Evolutionary conservation across 2,329 filamentous ascomycete species (phyloP).

Genomic region (Sporothrix pseudoabietina): DNA sequence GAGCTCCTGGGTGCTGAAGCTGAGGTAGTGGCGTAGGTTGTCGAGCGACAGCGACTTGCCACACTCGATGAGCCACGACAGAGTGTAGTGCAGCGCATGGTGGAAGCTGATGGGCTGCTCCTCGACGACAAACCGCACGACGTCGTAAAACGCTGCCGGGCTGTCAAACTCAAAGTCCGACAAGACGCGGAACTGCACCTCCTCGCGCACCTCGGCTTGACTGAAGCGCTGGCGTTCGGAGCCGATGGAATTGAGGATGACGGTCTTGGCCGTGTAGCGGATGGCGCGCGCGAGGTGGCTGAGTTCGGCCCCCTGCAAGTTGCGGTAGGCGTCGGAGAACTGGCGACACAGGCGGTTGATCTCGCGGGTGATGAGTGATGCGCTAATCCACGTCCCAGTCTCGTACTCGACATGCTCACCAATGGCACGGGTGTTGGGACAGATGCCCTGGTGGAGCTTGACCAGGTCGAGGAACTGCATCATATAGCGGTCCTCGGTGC

Average conservation of each 20-base stretch:
- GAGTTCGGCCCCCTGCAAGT: slow-evolving; percentile 65
- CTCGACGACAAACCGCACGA: slow-evolving; percentile 87
- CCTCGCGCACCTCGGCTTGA: slow-evolving; percentile 83
- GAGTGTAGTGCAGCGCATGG: slow-evolving; percentile 90
- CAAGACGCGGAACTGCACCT: slow-evolving; percentile 78
- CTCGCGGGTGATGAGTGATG: slow-evolving; percentile 89
- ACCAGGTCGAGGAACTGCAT: slow-evolving; percentile 94
- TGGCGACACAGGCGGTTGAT: slow-evolving; percentile 91
- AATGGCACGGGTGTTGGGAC: slow-evolving; percentile 86
- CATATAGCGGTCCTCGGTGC: slow-evolving; percentile 82
- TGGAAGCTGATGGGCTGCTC: slow-evolving; percentile 94
- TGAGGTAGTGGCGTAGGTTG: slow-evolving; percentile 67
- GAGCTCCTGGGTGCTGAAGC: slow-evolving; percentile 72
- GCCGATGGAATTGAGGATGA: slow-evolving; percentile 87
- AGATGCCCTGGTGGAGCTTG: slow-evolving; percentile 95
- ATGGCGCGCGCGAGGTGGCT: slow-evolving; percentile 70
- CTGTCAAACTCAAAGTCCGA: slow-evolving; percentile 79
- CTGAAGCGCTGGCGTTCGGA: slow-evolving; percentile 84
- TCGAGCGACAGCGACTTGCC: slow-evolving; percentile 73
- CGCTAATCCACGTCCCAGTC: slow-evolving; percentile 96
- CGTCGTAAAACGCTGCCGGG: slow-evolving; percentile 56
- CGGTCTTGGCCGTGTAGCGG: slow-evolving; percentile 73
- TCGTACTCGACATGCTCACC: slow-evolving; percentile 98
- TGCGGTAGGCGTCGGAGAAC: slow-evolving; percentile 82
- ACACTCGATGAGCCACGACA: slow-evolving; percentile 94